These are phyloP conservation scores for Penicillium atrosanguineum DNA, from an alignment of 495 filamentous ascomycete genomes.

Conservation along the genomic window DNA sequence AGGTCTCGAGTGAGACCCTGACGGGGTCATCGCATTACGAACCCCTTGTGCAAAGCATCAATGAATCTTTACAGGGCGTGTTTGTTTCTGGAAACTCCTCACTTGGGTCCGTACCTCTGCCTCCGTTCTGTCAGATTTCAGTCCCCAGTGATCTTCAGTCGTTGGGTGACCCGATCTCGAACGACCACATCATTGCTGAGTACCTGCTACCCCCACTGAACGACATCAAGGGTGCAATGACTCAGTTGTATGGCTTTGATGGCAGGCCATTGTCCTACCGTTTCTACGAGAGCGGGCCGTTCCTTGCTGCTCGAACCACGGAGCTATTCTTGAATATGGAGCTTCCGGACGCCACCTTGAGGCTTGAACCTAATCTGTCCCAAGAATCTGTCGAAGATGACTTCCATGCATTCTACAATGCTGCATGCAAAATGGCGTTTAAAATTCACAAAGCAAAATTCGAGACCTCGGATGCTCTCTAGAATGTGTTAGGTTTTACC, in stretches of 20 bases:
- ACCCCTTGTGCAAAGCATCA: constrained; percentile 19
- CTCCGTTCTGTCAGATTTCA: constrained; percentile 31
- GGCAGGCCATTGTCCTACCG: constrained; percentile 30
- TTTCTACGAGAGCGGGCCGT: constrained; percentile 34
- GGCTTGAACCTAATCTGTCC: neutral
- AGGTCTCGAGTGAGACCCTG: constrained; percentile 18
- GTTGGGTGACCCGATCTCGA: neutral
- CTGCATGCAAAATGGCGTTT: constrained; percentile 40
- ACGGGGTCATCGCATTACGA: constrained; percentile 1
- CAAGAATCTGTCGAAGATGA: constrained; percentile 17
- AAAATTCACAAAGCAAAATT: constrained; percentile 17
- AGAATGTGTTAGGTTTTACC: neutral
- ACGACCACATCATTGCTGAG: constrained; percentile 15
- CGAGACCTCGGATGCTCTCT: neutral
- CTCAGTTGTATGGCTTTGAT: constrained; percentile 31
- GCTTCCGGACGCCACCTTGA: constrained; percentile 8
- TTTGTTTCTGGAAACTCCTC: constrained; percentile 9
- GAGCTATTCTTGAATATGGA: constrained; percentile 34
- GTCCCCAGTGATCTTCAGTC: constrained; percentile 23
- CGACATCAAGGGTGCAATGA: constrained; percentile 22
- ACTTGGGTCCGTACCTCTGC: constrained; percentile 15
- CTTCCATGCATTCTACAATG: constrained; percentile 39
- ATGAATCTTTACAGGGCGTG: constrained; percentile 12
- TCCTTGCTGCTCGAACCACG: constrained; percentile 23
- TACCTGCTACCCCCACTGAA: constrained; percentile 38